Conservation (phyloP, 306 rosid species). For the Begonia masoniana region DNA sequence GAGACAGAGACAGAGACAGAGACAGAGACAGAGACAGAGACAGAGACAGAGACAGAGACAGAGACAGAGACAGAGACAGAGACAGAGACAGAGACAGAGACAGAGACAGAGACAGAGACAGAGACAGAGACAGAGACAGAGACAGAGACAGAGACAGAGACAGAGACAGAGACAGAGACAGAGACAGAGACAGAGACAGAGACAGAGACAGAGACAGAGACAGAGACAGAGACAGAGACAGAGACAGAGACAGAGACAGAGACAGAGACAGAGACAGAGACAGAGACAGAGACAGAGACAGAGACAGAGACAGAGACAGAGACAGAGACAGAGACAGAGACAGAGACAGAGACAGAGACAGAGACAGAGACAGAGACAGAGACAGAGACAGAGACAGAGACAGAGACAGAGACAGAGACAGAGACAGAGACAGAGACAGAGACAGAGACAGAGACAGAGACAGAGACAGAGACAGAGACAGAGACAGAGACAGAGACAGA, state of each 20-base stretch:
- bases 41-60: conserved; percentile 18
- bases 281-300: conserved; percentile 5
- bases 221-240: conserved; percentile 21
- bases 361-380: conserved; percentile 24
- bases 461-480: conserved; percentile 21
- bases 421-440: conserved; percentile 22
- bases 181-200: conserved; percentile 5
- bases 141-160: conserved; percentile 21
- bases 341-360: conserved; percentile 17
- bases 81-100: conserved; percentile 4
- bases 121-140: conserved; percentile 22
- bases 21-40: conserved; percentile 23
- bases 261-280: conserved; percentile 24
- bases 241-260: conserved; percentile 20
- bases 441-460: conserved; percentile 18
- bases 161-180: conserved; percentile 21
- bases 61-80: conserved; percentile 23
- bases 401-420: conserved; percentile 13
- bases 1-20: conserved; percentile 19
- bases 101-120: conserved; percentile 16
- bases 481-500: conserved; percentile 14
- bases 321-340: conserved; percentile 22
- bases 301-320: conserved; percentile 15
- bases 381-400: conserved; percentile 11
- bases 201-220: conserved; percentile 16